Conservation (phyloP, 1,284 basidiomycete genomes). For the Wallemia mellicola region DNA sequence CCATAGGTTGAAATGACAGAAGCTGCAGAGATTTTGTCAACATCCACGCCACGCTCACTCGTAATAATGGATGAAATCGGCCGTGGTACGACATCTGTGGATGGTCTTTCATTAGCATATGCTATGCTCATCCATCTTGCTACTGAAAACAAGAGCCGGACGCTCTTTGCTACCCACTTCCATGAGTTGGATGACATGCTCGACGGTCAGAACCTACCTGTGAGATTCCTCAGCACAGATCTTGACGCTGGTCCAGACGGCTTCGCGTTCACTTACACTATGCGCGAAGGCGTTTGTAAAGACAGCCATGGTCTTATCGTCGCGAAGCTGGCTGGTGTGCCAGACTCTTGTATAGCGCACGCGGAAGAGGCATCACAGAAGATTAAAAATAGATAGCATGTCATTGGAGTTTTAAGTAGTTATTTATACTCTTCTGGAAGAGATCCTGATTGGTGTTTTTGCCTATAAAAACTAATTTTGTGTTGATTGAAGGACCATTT, state of each 20-base stretch:
- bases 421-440: background rate
- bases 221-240: constrained; percentile 6
- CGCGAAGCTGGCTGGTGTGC: constrained; percentile 63
- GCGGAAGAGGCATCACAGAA: too few species aligned
- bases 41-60: constrained; percentile 50
- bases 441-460: background rate
- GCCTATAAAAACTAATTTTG: background rate
- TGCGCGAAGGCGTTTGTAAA: constrained; percentile 56
- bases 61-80: constrained; percentile 96
- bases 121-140: constrained; percentile 59
- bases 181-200: constrained; percentile 73
- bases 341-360: constrained; percentile 18
- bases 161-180: constrained; percentile 88
- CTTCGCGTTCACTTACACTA: constrained; percentile 54
- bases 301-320: constrained; percentile 81
- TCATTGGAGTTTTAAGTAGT: too few species aligned
- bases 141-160: constrained; percentile 38
- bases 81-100: constrained; percentile 66
- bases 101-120: constrained; percentile 78
- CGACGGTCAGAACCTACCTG: constrained; percentile 21
- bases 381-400: too few species aligned
- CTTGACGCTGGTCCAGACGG: constrained; percentile 24
- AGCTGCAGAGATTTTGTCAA: constrained; percentile 26
- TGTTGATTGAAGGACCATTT: background rate
- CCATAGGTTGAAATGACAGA: constrained; percentile 18